phyloP scores from a whole-genome alignment of 1,139 yeast genomes.

The Yamadazyma buinensis region DNA sequence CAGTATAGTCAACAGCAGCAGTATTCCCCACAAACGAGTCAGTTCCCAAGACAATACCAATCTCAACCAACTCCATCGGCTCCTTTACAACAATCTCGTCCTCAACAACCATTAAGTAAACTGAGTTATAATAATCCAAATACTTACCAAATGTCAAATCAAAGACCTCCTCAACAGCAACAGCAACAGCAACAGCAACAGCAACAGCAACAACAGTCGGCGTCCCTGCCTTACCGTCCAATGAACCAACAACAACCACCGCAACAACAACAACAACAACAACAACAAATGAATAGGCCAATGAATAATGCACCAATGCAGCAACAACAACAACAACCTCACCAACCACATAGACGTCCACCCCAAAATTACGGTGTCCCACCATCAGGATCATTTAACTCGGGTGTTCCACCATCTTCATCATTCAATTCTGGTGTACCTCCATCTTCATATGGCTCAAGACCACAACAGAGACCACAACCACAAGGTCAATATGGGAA shows the following conservation, averaged over 20 bases:
- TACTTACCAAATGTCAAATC: constrained; percentile 6
- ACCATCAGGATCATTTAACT: constrained; percentile 5
- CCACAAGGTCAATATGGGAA: constrained; percentile 1
- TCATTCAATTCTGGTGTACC: too few species aligned
- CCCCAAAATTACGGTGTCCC: constrained; percentile 11
- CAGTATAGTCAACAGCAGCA: constrained; percentile 8
- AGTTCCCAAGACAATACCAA: constrained; percentile 7
- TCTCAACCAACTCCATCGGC: constrained; percentile 5
- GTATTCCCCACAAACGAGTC: constrained; percentile 12
- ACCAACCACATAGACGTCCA: constrained; percentile 7
- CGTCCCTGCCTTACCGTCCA: constrained; percentile 3
- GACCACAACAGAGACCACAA: constrained; percentile 6
- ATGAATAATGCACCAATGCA: constrained; percentile 17
- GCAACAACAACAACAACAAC: constrained; percentile 1
- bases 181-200: constrained; percentile 2
- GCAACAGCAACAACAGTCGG: constrained; percentile 2
- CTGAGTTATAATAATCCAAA: constrained; percentile 8
- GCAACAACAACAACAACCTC: constrained; percentile 1
- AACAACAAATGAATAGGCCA: constrained; percentile 4
- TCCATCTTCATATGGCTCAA: not conserved
- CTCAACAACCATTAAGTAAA: constrained; percentile 11
- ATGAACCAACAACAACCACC: constrained; percentile 1
- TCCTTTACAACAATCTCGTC: constrained; percentile 14
- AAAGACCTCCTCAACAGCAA: constrained; percentile 1
- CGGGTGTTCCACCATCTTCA: constrained; percentile 1